A percentile compares a stretch with the other conserved stretches of the same genome.
These are phyloP conservation scores for Monilinia laxa DNA, from an alignment of 2,329 filamentous ascomycete genomes.

Conservation along the genomic window DNA sequence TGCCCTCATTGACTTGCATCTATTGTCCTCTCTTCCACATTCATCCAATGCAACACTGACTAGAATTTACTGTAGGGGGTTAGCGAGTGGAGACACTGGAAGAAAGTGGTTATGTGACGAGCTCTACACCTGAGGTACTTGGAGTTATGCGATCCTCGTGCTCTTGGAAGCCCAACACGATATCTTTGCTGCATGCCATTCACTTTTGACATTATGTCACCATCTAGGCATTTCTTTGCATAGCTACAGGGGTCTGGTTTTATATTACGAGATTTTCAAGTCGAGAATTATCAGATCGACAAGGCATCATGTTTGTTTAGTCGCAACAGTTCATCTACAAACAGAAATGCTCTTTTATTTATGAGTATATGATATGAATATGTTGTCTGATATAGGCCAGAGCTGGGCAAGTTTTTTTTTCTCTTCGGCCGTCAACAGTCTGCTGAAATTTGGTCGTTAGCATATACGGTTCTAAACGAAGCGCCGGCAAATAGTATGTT, in stretches of 20 bases:
- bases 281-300: no score
- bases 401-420: slow-evolving; percentile 2
- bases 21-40: no score
- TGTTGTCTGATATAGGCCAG: background rate
- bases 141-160: background rate
- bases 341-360: no score
- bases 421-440: background rate
- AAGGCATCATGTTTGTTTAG: no score
- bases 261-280: no score
- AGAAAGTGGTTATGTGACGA: background rate
- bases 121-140: background rate
- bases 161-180: background rate
- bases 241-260: slow-evolving; percentile 10
- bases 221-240: background rate
- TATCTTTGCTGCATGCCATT: background rate
- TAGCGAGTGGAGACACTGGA: no score
- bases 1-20: background rate
- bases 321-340: no score
- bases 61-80: background rate
- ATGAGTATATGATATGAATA: no score
- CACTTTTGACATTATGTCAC: background rate
- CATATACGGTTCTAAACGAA: background rate
- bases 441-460: background rate
- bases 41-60: no score
- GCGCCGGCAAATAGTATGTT: background rate